These are phyloP conservation scores for Aspergillus diversus DNA, from an alignment of 495 filamentous ascomycete species.

Conservation along the genomic window DNA sequence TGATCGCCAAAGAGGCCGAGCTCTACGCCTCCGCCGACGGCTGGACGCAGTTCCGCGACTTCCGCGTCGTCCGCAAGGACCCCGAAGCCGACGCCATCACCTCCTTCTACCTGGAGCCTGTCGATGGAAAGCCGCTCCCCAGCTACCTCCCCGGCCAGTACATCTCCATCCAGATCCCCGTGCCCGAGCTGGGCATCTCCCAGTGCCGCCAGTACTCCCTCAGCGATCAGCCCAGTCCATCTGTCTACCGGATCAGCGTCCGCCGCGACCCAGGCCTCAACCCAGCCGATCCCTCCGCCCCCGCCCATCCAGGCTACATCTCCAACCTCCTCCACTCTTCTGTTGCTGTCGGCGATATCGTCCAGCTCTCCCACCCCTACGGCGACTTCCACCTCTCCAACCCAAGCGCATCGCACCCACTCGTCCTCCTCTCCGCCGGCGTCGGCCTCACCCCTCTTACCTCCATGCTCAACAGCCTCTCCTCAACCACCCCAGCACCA, in stretches of 20 bases:
- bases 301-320: slow-evolving; percentile 62
- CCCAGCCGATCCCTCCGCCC: slow-evolving; percentile 42
- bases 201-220: slow-evolving; percentile 78
- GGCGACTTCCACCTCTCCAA: slow-evolving; percentile 70
- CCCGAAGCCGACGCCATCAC: slow-evolving; percentile 66
- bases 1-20: slow-evolving; percentile 65
- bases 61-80: slow-evolving; percentile 65
- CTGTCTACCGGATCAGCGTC: slow-evolving; percentile 71
- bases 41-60: slow-evolving; percentile 69
- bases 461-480: slow-evolving; percentile 65
- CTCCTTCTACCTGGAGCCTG: slow-evolving; percentile 71
- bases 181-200: slow-evolving; percentile 58
- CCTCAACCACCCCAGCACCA: slow-evolving; percentile 36
- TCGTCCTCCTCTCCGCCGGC: slow-evolving; percentile 73
- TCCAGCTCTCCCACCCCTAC: slow-evolving; percentile 67
- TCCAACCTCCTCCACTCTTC: slow-evolving; percentile 71
- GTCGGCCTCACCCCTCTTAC: slow-evolving; percentile 71
- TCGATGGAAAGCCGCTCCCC: slow-evolving; percentile 63
- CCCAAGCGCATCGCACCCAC: slow-evolving; percentile 28
- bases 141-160: slow-evolving; percentile 70
- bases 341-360: slow-evolving; percentile 58
- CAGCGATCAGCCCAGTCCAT: slow-evolving; percentile 58
- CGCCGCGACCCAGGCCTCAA: slow-evolving; percentile 64
- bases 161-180: slow-evolving; percentile 61
- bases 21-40: slow-evolving; percentile 58